Base-by-base conservation (phyloP, 2,329 filamentous ascomycete species). In the Colletotrichum sp. region DNA sequence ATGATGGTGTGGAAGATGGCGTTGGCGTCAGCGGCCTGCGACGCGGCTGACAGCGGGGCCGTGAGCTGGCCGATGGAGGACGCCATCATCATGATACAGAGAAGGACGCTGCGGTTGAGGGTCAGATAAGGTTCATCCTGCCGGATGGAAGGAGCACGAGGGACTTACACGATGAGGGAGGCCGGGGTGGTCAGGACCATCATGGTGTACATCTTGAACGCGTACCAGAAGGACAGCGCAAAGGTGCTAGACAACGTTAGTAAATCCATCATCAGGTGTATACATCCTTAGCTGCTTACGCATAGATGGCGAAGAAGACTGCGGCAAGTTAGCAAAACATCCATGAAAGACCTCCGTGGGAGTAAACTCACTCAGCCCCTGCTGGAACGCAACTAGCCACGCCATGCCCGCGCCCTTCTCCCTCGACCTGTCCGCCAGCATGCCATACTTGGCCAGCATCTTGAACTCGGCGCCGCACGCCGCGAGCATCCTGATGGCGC, bases 401-500 rank as follows among this genome's bases (percentile, higher is more conserved):
- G 78, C 76, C 57, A 81, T 78, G 13, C 77, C 72, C 9, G 80
- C 60, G 6, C 82, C 85, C 24, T 80, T 79, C 32, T 80, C 81
- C 9, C 81, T 80, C 1, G 87, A 81, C 70, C 87, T 82, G 3
- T 83, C 79, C 2, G 87, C 82, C 77, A 84, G 85, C 6, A 72
- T 30, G 0, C 77, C 78, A 71, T 88, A 88, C 65, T 84, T 86
- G 4, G 72, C 78, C 1, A 80, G 79, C 62, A 88, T 80, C 6
- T 82, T 79, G 1, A 78, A 76, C 77, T 88, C 83, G 0, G 87
- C 87, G 7, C 86, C 85, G 12, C 86, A 84, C 0, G 87, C 85
- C 6, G 86, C 81, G 2, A 89, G 83, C n/a, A 87, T 87, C 12
- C 87, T 84, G 28, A 88, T 85, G 0, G 86, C 84, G 2, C 79